Evolutionary conservation across 345 rosid species (phyloP).

Genomic region (Boechera divaricarpa): DNA sequence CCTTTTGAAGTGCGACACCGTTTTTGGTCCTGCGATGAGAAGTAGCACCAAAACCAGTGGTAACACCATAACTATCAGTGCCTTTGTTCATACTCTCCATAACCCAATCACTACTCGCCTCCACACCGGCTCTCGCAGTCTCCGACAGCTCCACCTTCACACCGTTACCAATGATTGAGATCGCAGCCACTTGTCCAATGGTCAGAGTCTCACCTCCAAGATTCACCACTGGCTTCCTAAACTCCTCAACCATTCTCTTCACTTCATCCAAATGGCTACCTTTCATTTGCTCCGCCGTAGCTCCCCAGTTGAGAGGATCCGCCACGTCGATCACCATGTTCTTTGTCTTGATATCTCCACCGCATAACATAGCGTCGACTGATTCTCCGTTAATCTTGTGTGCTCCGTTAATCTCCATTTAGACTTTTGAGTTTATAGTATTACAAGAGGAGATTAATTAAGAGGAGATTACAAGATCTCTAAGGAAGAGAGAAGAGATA

Average conservation of each 20-base stretch:
- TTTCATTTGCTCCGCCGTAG: conserved; percentile 71
- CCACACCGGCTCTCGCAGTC: conserved; percentile 57
- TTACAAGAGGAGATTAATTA: conserved; percentile 3
- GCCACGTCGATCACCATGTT: background rate
- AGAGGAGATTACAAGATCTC: conserved; percentile 31
- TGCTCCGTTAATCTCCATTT: conserved; percentile 43
- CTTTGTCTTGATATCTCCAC: conserved; percentile 36
- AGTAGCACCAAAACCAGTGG: conserved; percentile 83
- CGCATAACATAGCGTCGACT: conserved; percentile 41
- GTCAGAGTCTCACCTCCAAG: conserved; percentile 80
- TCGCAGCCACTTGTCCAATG: conserved; percentile 75
- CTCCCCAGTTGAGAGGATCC: conserved; percentile 79
- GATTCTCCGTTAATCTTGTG: background rate
- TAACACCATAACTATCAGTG: conserved; percentile 73
- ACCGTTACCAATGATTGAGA: conserved; percentile 47
- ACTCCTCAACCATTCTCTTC: conserved; percentile 72
- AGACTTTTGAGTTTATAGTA: background rate
- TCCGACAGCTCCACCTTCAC: conserved; percentile 64
- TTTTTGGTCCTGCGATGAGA: conserved; percentile 76
- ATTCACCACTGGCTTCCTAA: conserved; percentile 59
- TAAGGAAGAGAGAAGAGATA: conserved; percentile 25
- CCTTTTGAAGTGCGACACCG: conserved; percentile 72
- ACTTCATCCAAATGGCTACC: conserved; percentile 93
- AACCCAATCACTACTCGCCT: conserved; percentile 88
- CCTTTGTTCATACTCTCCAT: conserved; percentile 81